Conservation (phyloP, 768 basidiomycete genomes). For the Termitomyces sp. region DNA sequence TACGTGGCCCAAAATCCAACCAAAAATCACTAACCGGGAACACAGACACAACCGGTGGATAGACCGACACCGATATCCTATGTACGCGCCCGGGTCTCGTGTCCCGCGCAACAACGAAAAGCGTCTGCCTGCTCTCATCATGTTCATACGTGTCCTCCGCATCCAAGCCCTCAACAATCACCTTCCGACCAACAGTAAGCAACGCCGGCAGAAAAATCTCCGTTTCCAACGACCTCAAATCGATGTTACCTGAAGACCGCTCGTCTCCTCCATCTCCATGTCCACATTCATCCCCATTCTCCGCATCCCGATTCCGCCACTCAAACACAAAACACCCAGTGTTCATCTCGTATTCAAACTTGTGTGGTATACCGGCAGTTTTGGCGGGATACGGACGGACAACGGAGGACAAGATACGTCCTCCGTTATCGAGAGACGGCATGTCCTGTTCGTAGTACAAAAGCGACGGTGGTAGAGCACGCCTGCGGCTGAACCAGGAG, state of each 20-base stretch:
- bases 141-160: slow-evolving; percentile 51
- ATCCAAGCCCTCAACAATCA: slow-evolving; percentile 57
- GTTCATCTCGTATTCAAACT: slow-evolving; percentile 75
- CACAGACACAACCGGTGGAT: slow-evolving; percentile 45
- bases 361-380: slow-evolving; percentile 78
- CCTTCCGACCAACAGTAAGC: slow-evolving; percentile 51
- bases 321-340: slow-evolving; percentile 62
- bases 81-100: slow-evolving; percentile 44
- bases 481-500: slow-evolving; percentile 79
- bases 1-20: slow-evolving; percentile 45
- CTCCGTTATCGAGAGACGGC: slow-evolving; percentile 79
- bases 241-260: neutral
- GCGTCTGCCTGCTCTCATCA: slow-evolving; percentile 67
- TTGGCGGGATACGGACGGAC: slow-evolving; percentile 93
- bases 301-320: slow-evolving; percentile 51
- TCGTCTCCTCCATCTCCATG: neutral
- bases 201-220: slow-evolving; percentile 77
- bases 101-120: slow-evolving; percentile 57
- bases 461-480: slow-evolving; percentile 52
- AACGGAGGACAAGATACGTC: slow-evolving; percentile 68
- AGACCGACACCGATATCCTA: slow-evolving; percentile 50
- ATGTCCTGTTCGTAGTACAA: slow-evolving; percentile 59
- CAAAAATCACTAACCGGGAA: slow-evolving; percentile 65
- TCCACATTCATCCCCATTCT: neutral
- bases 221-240: slow-evolving; percentile 54